phyloP scores from a whole-genome alignment of 2,329 filamentous ascomycete genomes.

The Pseudogymnoascus sp. region DNA sequence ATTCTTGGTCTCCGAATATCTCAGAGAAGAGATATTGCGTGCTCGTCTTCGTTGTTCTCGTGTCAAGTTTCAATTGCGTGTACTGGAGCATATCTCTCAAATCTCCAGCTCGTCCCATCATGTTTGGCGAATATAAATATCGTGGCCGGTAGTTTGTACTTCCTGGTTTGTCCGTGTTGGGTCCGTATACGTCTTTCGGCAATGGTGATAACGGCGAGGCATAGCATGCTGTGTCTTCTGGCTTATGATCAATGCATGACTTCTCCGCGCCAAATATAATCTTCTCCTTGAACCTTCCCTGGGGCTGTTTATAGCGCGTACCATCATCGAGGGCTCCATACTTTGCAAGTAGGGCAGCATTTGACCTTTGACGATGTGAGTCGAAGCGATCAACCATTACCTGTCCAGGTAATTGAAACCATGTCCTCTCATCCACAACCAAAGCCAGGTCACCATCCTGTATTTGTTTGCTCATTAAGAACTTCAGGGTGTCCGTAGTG shows the following conservation, averaged over 20 bases:
- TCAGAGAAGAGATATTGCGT: slow-evolving; percentile 33
- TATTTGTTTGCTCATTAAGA: slow-evolving; percentile 38
- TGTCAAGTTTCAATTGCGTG: slow-evolving; percentile 5
- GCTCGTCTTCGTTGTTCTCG: slow-evolving; percentile 13
- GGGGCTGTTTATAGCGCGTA: slow-evolving; percentile 26
- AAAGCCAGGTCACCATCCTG: slow-evolving; percentile 46
- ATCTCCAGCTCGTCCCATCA: slow-evolving; percentile 43
- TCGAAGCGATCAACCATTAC: slow-evolving; percentile 48
- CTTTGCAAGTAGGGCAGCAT: slow-evolving; percentile 31
- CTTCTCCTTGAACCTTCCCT: slow-evolving; percentile 35
- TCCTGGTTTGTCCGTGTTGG: slow-evolving; percentile 31
- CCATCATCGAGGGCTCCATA: slow-evolving; percentile 14
- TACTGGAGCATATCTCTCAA: slow-evolving; percentile 37
- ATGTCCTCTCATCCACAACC: slow-evolving; percentile 37
- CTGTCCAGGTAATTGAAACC: slow-evolving; percentile 50
- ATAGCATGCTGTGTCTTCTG: slow-evolving; percentile 40
- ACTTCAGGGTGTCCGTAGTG: slow-evolving; percentile 27
- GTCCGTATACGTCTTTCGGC: slow-evolving; percentile 39
- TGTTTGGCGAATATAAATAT: slow-evolving; percentile 39
- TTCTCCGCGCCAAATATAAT: slow-evolving; percentile 50
- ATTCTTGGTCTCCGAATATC: slow-evolving; percentile 46
- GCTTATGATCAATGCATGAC: slow-evolving; percentile 36
- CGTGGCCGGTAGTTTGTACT: slow-evolving; percentile 33
- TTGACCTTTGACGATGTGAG: slow-evolving; percentile 37
- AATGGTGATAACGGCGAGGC: slow-evolving; percentile 43